Base-by-base conservation (phyloP, 2,329 filamentous ascomycete genomes). In the Neofusicoccum sp. region DNA sequence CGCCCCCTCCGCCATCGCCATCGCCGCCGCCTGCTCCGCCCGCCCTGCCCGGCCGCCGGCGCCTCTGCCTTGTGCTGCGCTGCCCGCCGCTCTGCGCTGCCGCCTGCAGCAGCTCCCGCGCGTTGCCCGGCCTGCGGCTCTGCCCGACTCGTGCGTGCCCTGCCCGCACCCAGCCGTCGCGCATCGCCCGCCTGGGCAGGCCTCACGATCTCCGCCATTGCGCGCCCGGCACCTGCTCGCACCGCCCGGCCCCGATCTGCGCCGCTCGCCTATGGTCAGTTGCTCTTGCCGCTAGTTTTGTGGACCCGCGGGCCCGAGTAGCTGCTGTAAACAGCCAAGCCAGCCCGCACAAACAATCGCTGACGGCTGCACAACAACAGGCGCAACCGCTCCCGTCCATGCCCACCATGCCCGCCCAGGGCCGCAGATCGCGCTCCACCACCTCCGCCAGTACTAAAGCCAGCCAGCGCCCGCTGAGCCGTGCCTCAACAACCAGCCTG, bases 401-500 rank as follows among this genome's bases (percentile, higher is more conserved):
- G 59, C 45, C 36, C 34, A 63, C 67, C 63, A 71, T 77, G 74
- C 48, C 73, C 67, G 60, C 66, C 66, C 54, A 76, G 71, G 70
- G 71, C 66, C 68, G 68, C 62, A 75, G 78, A 51, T 79, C 79
- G 58, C 73, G 78, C 31, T 79, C 78, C 26, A 79, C 76, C 65
- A 79, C 77, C 11, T 77, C 77, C 51, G 73, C 73, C 60, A 78
- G 78, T 28, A 71, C 69, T 33, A 76, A 74, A 65, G 74, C 74
- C 58, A 70, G 68, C 47, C 78, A 77, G 63, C 73, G 79, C 6
- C 78, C 79, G 48, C 72, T 75, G 16, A 81, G 79, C 30, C 75
- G 79, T 65, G 78, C 77, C 43, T 81, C 79, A 12, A 80, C 79
- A 16, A 76, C 79, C n/a, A 80, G 78, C 65, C 65, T 78, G 40